Base-by-base conservation (phyloP, 1,139 yeast genomes). In the Nematodospora anomalae region DNA sequence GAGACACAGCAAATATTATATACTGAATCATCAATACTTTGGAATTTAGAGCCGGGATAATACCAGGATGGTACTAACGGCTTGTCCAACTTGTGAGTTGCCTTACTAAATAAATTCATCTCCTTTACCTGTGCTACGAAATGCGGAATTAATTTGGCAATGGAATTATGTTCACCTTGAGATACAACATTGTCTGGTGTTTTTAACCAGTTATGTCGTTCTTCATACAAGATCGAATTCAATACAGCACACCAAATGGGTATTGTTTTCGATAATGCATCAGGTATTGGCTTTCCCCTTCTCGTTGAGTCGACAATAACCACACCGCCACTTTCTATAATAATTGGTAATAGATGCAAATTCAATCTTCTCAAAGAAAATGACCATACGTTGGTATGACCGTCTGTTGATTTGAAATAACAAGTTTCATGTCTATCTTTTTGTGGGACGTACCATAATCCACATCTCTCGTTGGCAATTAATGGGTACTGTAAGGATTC, bases 221-320 rank as follows among this genome's bases (percentile, higher is more conserved):
- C 66, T 3, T 56, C 76, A 41, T 69, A 70, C 50, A 79, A 58
- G 0, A 80, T 62, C 23, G 61, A 59, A 52, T 84, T 85, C 18
- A 88, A 43, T 5, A 87, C 92, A 0, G 92, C 85, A 59, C 95
- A 85, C 97, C 97, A 89, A 2, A 86, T 83, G 0, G 96, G 96
- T 1, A 88, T 68, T 0, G 96, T 88, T 50, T 88, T 89, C 51
- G 88, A 81, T 7, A 87, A 61, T 0, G 96, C 85, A 59, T 89
- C 97, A 0, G 97, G 96, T 58, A 88, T 79, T 23, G 76, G 60
- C 52, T 88, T 89, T 2, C 96, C 96, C 35, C 88, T 66, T 45
- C 96, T 63, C 1, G 96, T 88, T 7, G 95, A 85, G 57, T 89
- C 96, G 1, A 88, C 82, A n/a, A 87, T 64, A 2, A 80, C 62